Evolutionary conservation across 257 asterid species (phyloP).

Genomic region (Parsonsia alboflavescens): DNA sequence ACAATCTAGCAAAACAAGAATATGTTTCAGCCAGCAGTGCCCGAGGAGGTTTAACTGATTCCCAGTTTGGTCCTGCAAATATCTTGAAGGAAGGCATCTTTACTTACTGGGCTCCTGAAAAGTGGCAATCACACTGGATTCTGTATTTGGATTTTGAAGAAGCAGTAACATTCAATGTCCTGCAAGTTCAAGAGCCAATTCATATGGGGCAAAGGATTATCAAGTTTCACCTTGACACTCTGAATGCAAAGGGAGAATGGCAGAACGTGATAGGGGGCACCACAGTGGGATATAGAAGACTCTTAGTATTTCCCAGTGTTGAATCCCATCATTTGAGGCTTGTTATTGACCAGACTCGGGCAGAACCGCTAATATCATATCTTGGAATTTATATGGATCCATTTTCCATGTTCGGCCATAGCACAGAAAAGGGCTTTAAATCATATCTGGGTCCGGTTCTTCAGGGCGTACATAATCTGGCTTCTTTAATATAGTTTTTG

Average conservation of each 20-base stretch:
- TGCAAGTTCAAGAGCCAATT: conserved; percentile 88
- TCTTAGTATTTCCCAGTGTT: conserved; percentile 48
- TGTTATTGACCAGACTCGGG: conserved; percentile 49
- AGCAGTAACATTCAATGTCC: conserved; percentile 47
- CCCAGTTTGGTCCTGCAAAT: conserved; percentile 39
- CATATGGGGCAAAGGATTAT: conserved; percentile 92
- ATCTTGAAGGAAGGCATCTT: conserved; percentile 57
- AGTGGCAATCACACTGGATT: conserved; percentile 36
- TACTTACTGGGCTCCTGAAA: conserved; percentile 80
- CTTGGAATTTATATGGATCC: conserved; percentile 65
- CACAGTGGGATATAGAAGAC: conserved; percentile 85
- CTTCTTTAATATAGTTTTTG: conserved; percentile 8
- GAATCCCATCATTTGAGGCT: conserved; percentile 44
- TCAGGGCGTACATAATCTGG: conserved; percentile 20
- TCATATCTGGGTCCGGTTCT: conserved; percentile 26
- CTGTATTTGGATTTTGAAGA: conserved; percentile 42
- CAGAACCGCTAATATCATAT: conserved; percentile 59
- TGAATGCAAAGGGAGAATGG: conserved; percentile 52
- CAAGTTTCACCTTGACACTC: conserved; percentile 54
- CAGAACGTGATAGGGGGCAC: conserved; percentile 49
- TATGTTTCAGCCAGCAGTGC: conserved; percentile 60
- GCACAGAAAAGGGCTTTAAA: conserved; percentile 17
- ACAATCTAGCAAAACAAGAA: conserved; percentile 54
- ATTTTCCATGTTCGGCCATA: conserved; percentile 31
- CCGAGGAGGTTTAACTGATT: conserved; percentile 41